Evolutionary conservation across 306 rosid species (phyloP), one percentile per base, ranked within the genome.

Genomic region (Dalbergia cultrata): DNA sequence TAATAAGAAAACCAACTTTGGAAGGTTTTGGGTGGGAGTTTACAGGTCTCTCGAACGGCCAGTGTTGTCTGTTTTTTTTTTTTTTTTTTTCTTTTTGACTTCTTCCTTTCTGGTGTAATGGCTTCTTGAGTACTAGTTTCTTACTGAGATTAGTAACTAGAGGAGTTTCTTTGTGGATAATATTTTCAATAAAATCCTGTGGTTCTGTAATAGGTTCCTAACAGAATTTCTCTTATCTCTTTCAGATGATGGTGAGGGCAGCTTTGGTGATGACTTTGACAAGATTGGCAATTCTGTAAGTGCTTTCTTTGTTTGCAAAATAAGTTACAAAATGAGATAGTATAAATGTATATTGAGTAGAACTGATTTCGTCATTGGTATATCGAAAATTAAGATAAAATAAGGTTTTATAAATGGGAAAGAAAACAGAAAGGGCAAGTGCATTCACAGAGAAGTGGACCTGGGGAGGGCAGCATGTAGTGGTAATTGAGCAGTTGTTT

Each of bases 221-320:
- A 54, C 22, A 17, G 76, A 74, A 75, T 70, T 34, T 56, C 44
- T 57, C 80, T 39, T 54, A 52, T 49, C 44, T 85, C 78, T 88
- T 89, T 65, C 88, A 93, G 99, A 90, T 82, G 99, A 92, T 79
- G 98, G 85, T 13, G 96, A 92, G 71, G 93, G 78, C 35, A 88
- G 91, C 92, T 94, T 96, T 65, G 98, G 85, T 79, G 99, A 96
- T 85, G 98, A 96, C 84, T 96, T 96, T 73, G 99, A 96, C 90
- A 93, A 93, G 93, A 96, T 96, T 75, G 97, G 80, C 56, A 88
- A 93, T 87, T 96, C 98, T 44, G 99, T 96, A 87, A 81, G 94
- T 79, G 76, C 50, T 34, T 74, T 71, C 72, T 34, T 63, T 54
- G 19, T 54, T 7, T n/a, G 26, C 26, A 47, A 16, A 75, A 75